Percentiles rank a stretch among this genome's conserved stretches.
phyloP scores from a whole-genome alignment of 225 moss, liverwort and hornwort genomes.

The Lunularia cruciata region DNA sequence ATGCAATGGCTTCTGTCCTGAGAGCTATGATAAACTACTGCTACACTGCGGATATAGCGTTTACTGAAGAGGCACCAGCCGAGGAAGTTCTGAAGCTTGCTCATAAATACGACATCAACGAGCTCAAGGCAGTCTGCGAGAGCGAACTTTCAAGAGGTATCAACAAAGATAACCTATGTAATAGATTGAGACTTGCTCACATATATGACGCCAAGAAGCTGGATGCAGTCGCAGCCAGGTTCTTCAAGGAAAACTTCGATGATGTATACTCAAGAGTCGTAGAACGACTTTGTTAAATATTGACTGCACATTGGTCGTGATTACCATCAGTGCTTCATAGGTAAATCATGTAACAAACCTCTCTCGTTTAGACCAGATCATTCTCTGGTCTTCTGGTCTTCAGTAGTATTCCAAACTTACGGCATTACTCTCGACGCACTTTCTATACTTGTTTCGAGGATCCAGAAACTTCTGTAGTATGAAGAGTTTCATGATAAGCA shows the following conservation, averaged over 20 bases:
- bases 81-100: conserved; percentile 42
- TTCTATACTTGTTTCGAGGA: no score
- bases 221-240: conserved; percentile 12
- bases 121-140: conserved; percentile 38
- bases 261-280: conserved; percentile 12
- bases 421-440: no score
- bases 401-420: no score
- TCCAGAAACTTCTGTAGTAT: no score
- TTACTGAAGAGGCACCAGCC: conserved; percentile 27
- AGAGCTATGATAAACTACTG: conserved; percentile 43
- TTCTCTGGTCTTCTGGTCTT: no score
- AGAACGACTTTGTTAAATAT: conserved; percentile 16
- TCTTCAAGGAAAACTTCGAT: conserved; percentile 26
- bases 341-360: no score
- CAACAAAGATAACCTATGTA: conserved; percentile 20
- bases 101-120: conserved; percentile 34
- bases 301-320: no score
- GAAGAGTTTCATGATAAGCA: no score
- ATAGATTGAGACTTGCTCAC: conserved; percentile 11
- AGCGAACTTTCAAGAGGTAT: conserved; percentile 31
- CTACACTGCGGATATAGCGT: conserved; percentile 36
- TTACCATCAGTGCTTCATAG: no score
- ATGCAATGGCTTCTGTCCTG: conserved; percentile 32
- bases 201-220: conserved; percentile 11
- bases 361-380: no score